Evolutionary conservation across 176 grass and related monocot species (phyloP).

Genomic region (Phyllostachys edulis): DNA sequence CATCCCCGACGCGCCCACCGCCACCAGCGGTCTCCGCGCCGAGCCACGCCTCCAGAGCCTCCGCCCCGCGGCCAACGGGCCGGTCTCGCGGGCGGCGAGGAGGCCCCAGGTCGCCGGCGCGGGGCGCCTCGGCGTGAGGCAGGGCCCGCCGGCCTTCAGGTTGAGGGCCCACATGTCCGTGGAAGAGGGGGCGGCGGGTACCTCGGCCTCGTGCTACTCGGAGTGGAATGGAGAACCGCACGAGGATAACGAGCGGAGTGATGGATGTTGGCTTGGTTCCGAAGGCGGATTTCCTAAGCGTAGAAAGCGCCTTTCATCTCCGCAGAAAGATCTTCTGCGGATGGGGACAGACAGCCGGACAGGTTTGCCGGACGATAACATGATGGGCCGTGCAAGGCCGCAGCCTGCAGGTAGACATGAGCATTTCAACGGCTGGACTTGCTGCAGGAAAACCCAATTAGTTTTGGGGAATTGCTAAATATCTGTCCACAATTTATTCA

Average conservation of each 20-base stretch:
- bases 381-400: too few relatives aligned
- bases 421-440: too few relatives aligned
- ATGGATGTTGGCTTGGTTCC: neutral
- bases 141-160: slow-evolving; percentile 47
- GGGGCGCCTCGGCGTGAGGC: slow-evolving; percentile 34
- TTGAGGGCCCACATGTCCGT: slow-evolving; percentile 70
- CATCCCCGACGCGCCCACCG: slow-evolving; percentile 58
- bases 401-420: too few relatives aligned
- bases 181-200: neutral
- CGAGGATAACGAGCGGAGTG: neutral
- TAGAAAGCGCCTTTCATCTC: slow-evolving; percentile 17
- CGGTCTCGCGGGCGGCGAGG: slow-evolving; percentile 9
- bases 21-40: slow-evolving; percentile 32
- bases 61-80: slow-evolving; percentile 4
- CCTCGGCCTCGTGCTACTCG: neutral
- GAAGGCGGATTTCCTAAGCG: slow-evolving; percentile 3
- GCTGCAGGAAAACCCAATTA: too few relatives aligned
- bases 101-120: slow-evolving; percentile 5
- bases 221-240: slow-evolving; percentile 24
- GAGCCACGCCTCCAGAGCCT: slow-evolving; percentile 32
- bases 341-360: neutral
- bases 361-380: too few relatives aligned
- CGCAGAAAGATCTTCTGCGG: slow-evolving; percentile 3
- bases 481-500: too few relatives aligned
- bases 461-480: too few relatives aligned